Evolutionary conservation across 768 basidiomycete species (phyloP), one percentile per base, ranked within the genome.

Genomic region (Leccinum uliginosum): DNA sequence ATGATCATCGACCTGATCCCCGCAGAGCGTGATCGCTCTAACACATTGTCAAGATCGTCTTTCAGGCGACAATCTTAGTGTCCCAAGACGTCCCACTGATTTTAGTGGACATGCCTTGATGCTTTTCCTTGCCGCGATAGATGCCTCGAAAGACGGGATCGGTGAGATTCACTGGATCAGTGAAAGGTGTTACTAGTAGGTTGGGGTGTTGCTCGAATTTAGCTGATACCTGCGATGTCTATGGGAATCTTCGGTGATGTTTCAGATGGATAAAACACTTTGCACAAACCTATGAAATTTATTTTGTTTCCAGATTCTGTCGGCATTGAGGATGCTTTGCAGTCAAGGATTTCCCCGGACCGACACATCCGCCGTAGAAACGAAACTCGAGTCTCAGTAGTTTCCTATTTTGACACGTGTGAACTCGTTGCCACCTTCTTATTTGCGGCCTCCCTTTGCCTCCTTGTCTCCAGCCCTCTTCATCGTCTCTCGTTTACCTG

Each of bases 1-100:
- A 93, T 80, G 64, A 93, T 82, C 77, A 89, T 85, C 19, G 80
- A 80, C 59, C 78, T 78, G 15, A 92, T 83, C 1, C 87, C 87
- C 3, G 85, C 84, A 7, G 68, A 68, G 34, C 71, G 72, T 0
- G 86, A 79, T 53, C 91, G 78, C 17, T 73, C 69, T 11, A 91
- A 63, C 59, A 93, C 74, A 15, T 73, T 73, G 15, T 76, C 73
- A 7, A 92, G 71, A 65, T 93, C 90, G 63, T 89, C 87, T 84
- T 65, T 43, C 17, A 14, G 24, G 53, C 34, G 2, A 11, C 12
- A 50, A 7, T 26, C 6, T 54, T 40, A 14, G 12, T 27, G 40
- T 26, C 15, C 30, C 15, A 23, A 35, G 8, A 35, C 29, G 14
- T 34, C 17, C 17, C 21, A 3, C 27, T 34, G 45, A 6, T 47